Evolutionary conservation across 2,329 filamentous ascomycete genomes (phyloP), one percentile per base, ranked within the genome.

Genomic region (Xylaria multiplex): DNA sequence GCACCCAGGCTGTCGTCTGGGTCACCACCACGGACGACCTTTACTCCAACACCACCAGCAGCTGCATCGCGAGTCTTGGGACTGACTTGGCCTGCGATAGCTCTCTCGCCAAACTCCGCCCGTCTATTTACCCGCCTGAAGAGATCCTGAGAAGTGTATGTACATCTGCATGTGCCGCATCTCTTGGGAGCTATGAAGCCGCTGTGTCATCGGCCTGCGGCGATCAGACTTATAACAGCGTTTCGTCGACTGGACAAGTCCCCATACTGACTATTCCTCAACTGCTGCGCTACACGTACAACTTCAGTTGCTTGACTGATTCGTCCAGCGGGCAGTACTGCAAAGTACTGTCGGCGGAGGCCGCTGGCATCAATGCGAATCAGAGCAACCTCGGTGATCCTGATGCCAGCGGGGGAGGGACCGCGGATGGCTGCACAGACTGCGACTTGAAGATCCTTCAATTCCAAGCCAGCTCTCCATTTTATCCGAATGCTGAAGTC

Each of bases 401-500:
- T 22, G 35, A 19, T 19, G 19, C 46, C 43, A 24, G 27, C 11
- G 27, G 43, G 30, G 55, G 43, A 6, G 55, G 42, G 3, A 9
- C 6, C 43, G 16, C n/a, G 43, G 43, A 58, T 30, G 55, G n/a
- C 55, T 58, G 55, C 50, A 24, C 49, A 11, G 40, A 56, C 40
- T 55, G 62, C 37, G 49, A 53, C 32, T 13, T 66, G 14, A 68
- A 68, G 49, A 35, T 43, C 2, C 49, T 68, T 7, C 62, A 57
- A 7, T 50, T 59, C 16, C 46, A 66, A 56, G 66, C 66, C n/a
- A 32, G 66, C 6, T 68, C 66, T 9, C 64, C 66, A 13, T 68
- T 54, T 37, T 64, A 64, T 49, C 27, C 53, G 3, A 46, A 57
- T 4, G 46, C 59, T n/a, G 24, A 19, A 14, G 27, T 66, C 2